These are phyloP conservation scores for Ceratopteris richardii DNA, from an alignment of 75 land plant genomes.

Conservation along the genomic window DNA sequence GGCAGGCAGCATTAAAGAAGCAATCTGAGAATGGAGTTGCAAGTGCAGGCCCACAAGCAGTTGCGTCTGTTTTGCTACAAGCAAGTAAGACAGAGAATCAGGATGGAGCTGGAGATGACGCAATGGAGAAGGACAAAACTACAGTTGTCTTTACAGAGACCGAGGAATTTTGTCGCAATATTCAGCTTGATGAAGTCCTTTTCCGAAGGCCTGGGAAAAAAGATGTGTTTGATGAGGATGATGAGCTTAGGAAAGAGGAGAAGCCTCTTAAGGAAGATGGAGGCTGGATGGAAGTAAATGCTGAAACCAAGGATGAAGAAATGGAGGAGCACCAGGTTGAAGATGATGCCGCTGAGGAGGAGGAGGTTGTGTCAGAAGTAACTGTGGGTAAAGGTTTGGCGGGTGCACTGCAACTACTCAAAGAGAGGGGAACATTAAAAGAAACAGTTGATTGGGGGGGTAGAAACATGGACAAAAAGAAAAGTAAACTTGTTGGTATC, in stretches of 20 bases:
- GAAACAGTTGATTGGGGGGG: slow-evolving; percentile 97
- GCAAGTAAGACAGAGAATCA: slow-evolving; percentile 12
- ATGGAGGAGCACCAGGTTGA: slow-evolving; percentile 22
- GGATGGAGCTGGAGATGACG: slow-evolving; percentile 29
- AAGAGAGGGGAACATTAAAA: slow-evolving; percentile 84
- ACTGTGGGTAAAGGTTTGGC: slow-evolving; percentile 91
- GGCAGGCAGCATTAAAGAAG: slow-evolving; percentile 72
- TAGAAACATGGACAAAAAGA: slow-evolving; percentile 96
- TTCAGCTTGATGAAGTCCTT: slow-evolving; percentile 72
- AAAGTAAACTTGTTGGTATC: slow-evolving; percentile 94
- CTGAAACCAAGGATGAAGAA: slow-evolving; percentile 26
- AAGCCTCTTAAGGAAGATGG: slow-evolving; percentile 33
- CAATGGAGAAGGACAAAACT: slow-evolving; percentile 29
- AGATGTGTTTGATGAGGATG: slow-evolving; percentile 53
- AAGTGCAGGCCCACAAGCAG: slow-evolving; percentile 49
- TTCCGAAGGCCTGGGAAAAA: neutral
- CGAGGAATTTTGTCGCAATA: slow-evolving; percentile 83
- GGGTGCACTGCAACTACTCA: slow-evolving; percentile 66
- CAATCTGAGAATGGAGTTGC: slow-evolving; percentile 34
- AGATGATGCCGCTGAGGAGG: slow-evolving; percentile 37
- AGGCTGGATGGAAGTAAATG: slow-evolving; percentile 64
- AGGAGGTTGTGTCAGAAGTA: slow-evolving; percentile 66
- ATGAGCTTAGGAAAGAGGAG: slow-evolving; percentile 22
- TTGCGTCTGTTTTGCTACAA: slow-evolving; percentile 30
- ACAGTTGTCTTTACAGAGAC: slow-evolving; percentile 79